Conservation (phyloP, 2,329 filamentous ascomycete genomes). For the Xylaria sp. region DNA sequence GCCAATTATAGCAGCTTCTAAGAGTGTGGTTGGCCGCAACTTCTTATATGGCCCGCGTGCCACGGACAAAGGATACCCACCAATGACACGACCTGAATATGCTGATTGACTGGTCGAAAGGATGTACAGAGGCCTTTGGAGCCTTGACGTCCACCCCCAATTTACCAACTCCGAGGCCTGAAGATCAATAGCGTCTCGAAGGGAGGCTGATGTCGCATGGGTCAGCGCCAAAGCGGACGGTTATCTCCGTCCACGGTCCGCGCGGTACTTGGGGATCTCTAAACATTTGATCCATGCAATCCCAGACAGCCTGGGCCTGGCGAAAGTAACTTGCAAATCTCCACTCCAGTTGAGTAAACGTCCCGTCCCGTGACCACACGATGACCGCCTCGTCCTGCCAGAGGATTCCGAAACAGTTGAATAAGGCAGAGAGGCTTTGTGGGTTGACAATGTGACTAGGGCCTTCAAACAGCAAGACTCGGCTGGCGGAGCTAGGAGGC, state of each 20-base stretch:
- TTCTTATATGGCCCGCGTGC: too few species aligned
- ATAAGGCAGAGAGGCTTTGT: constrained; percentile 53
- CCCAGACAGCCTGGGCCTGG: constrained; percentile 61
- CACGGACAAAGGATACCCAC: too few species aligned
- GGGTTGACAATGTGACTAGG: constrained; percentile 57
- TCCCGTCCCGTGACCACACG: constrained; percentile 42
- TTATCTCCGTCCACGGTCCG: constrained; percentile 29
- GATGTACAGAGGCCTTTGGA: too few species aligned
- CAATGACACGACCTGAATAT: too few species aligned
- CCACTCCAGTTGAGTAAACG: constrained; percentile 56
- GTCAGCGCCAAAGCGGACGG: constrained; percentile 38
- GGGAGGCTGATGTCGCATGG: constrained; percentile 31
- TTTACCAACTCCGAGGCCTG: not conserved
- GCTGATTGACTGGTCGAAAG: too few species aligned
- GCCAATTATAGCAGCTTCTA: not conserved
- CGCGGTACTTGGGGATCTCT: not conserved
- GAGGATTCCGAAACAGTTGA: constrained; percentile 53
- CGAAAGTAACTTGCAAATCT: constrained; percentile 66
- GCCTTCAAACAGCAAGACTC: constrained; percentile 64
- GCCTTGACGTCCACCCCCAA: not conserved
- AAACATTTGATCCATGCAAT: constrained; percentile 29
- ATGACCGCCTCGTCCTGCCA: constrained; percentile 61
- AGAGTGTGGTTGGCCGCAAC: not conserved
- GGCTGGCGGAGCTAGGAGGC: constrained; percentile 50
- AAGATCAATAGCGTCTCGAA: too few species aligned